A percentile compares a stretch with the other conserved stretches of the same genome.
phyloP scores from a whole-genome alignment of 179 eudicot species.

The Beta macrorhiza region DNA sequence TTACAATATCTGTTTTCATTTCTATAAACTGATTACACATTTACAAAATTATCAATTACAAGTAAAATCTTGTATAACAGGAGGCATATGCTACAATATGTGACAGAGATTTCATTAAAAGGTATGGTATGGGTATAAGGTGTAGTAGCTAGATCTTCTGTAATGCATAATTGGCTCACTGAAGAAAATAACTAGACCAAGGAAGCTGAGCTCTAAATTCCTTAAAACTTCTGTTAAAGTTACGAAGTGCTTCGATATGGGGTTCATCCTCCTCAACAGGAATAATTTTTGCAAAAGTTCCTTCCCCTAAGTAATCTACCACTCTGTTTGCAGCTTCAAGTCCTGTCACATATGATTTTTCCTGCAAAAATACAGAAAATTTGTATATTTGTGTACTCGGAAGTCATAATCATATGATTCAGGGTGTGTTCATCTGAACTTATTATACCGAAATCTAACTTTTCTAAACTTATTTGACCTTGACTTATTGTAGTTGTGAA shows the following conservation, averaged over 20 bases:
- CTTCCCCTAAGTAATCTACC: constrained; percentile 62
- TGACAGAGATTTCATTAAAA: background rate
- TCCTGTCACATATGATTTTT: constrained; percentile 65
- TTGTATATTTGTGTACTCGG: background rate
- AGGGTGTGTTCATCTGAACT: background rate
- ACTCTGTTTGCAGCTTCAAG: constrained; percentile 79
- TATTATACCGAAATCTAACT: too few relatives aligned
- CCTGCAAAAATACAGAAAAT: constrained; percentile 34
- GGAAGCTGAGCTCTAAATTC: constrained; percentile 60
- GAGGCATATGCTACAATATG: background rate
- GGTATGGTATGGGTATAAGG: background rate
- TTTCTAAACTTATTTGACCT: too few relatives aligned
- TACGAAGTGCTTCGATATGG: constrained; percentile 60
- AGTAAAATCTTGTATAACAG: background rate
- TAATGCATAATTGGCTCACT: constrained; percentile 24
- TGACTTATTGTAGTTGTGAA: too few relatives aligned
- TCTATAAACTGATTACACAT: background rate
- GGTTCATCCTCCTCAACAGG: constrained; percentile 65
- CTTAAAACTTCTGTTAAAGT: constrained; percentile 49
- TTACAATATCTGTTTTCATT: background rate
- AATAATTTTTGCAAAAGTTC: constrained; percentile 54
- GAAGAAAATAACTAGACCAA: constrained; percentile 54
- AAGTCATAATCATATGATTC: background rate
- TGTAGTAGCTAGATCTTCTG: background rate
- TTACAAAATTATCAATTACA: background rate